Evolutionary conservation across 192 early-diverging fungal genomes (phyloP).

Genomic region (Chytriomyces sp.): DNA sequence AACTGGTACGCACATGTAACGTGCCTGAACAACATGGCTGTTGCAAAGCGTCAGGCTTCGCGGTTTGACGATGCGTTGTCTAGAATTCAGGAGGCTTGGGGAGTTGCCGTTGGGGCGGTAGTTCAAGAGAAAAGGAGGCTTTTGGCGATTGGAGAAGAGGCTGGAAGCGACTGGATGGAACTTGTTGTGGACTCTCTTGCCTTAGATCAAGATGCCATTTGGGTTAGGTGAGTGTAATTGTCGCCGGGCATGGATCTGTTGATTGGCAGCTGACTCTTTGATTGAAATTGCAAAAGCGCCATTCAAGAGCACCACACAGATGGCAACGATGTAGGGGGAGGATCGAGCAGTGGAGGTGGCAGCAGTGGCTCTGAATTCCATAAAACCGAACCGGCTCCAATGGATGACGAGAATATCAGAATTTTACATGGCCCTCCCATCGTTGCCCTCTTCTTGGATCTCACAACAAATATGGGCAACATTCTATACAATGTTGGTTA

Average conservation of each 20-base stretch:
- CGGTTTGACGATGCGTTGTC: slow-evolving; percentile 7
- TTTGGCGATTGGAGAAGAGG: background rate
- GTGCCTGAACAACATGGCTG: slow-evolving; percentile 30
- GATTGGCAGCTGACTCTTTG: background rate
- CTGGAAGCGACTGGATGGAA: slow-evolving; percentile 1
- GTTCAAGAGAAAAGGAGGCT: slow-evolving; percentile 20
- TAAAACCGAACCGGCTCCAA: background rate
- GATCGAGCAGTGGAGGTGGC: background rate
- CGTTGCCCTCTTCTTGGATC: slow-evolving; percentile 55
- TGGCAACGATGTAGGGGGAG: too few relatives aligned
- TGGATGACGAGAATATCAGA: slow-evolving; percentile 1
- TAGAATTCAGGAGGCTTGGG: slow-evolving; percentile 1
- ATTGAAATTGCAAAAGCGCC: background rate
- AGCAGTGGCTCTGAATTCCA: background rate
- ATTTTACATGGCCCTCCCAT: slow-evolving; percentile 56
- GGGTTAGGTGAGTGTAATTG: background rate
- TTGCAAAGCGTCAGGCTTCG: background rate
- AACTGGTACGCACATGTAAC: slow-evolving; percentile 14
- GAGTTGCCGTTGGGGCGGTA: background rate
- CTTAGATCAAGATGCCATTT: background rate
- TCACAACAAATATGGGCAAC: slow-evolving; percentile 59
- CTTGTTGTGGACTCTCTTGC: background rate
- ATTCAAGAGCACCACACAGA: background rate
- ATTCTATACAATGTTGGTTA: slow-evolving; percentile 48
- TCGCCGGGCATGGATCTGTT: too few relatives aligned